These are phyloP conservation scores for Anaeramoeba flamelloides DNA, from an alignment of 78 protist genomes.

Conservation along the genomic window DNA sequence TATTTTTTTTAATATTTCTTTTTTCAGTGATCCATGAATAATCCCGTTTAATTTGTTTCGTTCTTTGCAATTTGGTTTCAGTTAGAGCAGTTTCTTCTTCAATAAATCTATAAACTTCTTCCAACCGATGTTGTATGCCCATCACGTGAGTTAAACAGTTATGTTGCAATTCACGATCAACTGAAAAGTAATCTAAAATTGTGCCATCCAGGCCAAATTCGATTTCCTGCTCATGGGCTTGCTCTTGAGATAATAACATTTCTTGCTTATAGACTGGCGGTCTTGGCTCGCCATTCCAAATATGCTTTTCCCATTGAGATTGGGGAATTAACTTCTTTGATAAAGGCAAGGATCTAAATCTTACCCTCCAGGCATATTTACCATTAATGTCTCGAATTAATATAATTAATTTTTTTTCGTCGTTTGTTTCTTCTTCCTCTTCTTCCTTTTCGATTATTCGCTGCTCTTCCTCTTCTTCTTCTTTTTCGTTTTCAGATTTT, in stretches of 20 bases:
- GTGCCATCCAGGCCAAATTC: neutral
- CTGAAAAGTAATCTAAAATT: neutral
- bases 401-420: too few species aligned
- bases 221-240: neutral
- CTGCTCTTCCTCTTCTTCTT: too few species aligned
- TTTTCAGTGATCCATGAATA: too few species aligned
- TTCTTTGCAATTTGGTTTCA: neutral
- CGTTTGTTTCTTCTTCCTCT: too few species aligned
- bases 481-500: too few species aligned
- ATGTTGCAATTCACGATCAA: neutral
- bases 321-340: too few species aligned
- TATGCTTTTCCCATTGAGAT: neutral
- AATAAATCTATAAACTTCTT: neutral
- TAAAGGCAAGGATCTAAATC: neutral
- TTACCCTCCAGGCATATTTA: neutral
- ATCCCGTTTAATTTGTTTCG: too few species aligned
- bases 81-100: neutral
- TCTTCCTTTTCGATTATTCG: too few species aligned
- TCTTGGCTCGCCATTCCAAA: neutral
- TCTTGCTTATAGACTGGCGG: neutral
- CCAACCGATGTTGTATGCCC: neutral
- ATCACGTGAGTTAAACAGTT: neutral
- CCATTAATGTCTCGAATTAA: neutral
- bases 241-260: neutral
- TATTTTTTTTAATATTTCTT: too few species aligned